Evolutionary conservation across 176 grass and related monocot species (phyloP).

Genomic region (Bromus sterilis): DNA sequence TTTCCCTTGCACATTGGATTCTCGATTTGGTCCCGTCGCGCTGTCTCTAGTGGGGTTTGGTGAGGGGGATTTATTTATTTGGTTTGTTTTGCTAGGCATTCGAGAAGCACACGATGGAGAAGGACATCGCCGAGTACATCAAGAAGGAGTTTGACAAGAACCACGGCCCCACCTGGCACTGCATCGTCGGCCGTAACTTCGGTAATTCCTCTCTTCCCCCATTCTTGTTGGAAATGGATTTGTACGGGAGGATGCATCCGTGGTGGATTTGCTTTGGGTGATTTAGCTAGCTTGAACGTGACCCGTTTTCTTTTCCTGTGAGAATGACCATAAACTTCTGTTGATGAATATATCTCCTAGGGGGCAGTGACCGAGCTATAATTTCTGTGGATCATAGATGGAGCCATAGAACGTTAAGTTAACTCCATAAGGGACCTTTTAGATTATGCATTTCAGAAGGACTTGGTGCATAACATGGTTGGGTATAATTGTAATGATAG

Average conservation of each 20-base stretch:
- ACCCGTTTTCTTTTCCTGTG: not conserved
- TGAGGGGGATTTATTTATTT: not conserved
- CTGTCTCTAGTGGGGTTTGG: slow-evolving; percentile 4
- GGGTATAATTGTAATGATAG: not conserved
- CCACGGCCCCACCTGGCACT: slow-evolving; percentile 95
- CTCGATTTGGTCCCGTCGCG: slow-evolving; percentile 22
- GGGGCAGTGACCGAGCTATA: not conserved
- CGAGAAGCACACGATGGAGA: slow-evolving; percentile 84
- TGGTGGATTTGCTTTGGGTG: not conserved
- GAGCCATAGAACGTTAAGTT: not conserved
- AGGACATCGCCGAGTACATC: slow-evolving; percentile 98
- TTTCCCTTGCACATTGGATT: not conserved
- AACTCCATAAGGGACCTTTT: not conserved
- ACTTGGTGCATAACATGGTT: not conserved
- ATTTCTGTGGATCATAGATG: not conserved
- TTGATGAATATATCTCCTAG: not conserved
- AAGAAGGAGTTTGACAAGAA: slow-evolving; percentile 99
- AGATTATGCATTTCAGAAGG: not conserved
- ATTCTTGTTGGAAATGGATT: slow-evolving; percentile 1
- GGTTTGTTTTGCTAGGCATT: slow-evolving; percentile 42
- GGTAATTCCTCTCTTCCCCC: slow-evolving; percentile 31
- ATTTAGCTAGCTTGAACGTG: not conserved
- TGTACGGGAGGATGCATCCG: not conserved
- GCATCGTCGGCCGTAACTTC: slow-evolving; percentile 98
- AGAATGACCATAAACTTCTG: not conserved